Evolutionary conservation across 805 yeast species (phyloP).

Genomic region (Jamesozyma spencerorum): DNA sequence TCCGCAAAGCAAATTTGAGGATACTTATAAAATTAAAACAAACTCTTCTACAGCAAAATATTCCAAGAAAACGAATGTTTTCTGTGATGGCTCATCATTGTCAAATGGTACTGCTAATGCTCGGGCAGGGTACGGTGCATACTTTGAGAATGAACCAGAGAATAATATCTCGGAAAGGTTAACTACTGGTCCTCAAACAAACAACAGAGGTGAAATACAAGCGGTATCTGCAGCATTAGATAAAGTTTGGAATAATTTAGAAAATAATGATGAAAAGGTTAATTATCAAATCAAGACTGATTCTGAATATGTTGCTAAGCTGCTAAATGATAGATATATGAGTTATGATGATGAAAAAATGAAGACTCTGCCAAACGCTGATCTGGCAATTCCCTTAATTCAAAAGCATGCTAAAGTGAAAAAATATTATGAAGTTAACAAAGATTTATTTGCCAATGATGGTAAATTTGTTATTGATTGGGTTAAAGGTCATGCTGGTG

Average conservation of each 20-base stretch:
- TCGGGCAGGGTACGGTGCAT: slow-evolving; percentile 64
- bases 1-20: slow-evolving; percentile 9
- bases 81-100: slow-evolving; percentile 72
- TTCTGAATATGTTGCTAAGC: slow-evolving; percentile 54
- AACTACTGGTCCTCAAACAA: slow-evolving; percentile 46
- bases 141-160: slow-evolving; percentile 45
- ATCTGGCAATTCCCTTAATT: slow-evolving; percentile 31
- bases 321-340: slow-evolving; percentile 47
- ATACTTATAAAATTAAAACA: slow-evolving; percentile 5
- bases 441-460: slow-evolving; percentile 23
- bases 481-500: slow-evolving; percentile 67
- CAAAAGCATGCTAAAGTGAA: slow-evolving; percentile 36
- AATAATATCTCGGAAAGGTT: slow-evolving; percentile 47
- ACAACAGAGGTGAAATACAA: slow-evolving; percentile 69
- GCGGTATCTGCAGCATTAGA: slow-evolving; percentile 55
- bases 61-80: slow-evolving; percentile 30
- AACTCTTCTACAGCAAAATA: not conserved
- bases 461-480: slow-evolving; percentile 41
- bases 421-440: slow-evolving; percentile 26
- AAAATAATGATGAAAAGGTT: slow-evolving; percentile 10
- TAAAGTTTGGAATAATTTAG: slow-evolving; percentile 28
- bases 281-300: slow-evolving; percentile 51
- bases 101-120: slow-evolving; percentile 41
- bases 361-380: slow-evolving; percentile 21
- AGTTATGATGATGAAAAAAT: slow-evolving; percentile 42